Base-by-base conservation (phyloP, 495 filamentous ascomycete genomes). In the Podospora comata region DNA sequence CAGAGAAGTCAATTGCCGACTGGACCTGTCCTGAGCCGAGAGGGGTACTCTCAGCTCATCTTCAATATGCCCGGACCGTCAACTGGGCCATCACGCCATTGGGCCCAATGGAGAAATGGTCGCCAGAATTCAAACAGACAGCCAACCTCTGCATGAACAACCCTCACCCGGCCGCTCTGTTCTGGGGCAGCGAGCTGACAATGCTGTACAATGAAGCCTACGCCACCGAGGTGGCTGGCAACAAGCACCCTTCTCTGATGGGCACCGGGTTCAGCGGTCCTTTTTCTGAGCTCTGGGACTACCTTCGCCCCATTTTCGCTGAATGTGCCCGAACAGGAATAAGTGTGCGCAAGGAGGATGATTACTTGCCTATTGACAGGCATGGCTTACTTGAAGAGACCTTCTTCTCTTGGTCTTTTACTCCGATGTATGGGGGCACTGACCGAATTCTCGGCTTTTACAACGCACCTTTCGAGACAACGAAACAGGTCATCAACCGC, bases 81-180 rank as follows among this genome's bases (percentile, higher is more conserved):
- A 83, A 90, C 72, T 90, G 88, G 88, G 83, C 85, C 4, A 72
- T 78, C 5, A 90, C 88, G 2, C 71, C 82, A 19, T 78, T 90
- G 27, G 88, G 88, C 2, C 85, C 87, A 0, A 89, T 90, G 44
- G 85, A 89, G 65, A 76, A 76, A 13, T 90, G 88, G 88, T 75
- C 78, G 5, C 76, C 80, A 54, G 87, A 89, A 70, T 77, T 90
- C 13, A 80, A 88, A n/a, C 80, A 84, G 39, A 87, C 87, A 80
- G 85, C 84, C 60, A 86, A 86, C 72, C 70, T 89, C 4, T 85
- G 89, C 67, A 89, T 90, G 88, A 84, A 82, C 9, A 86, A 84
- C 68, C 88, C 88, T 54, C 86, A 89, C 78, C 88, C 88, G 13
- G 85, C 85, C 9, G 87, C 88, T 1, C 44, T 74, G 54, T 81